phyloP scores from a whole-genome alignment of 768 basidiomycete species.

The Tulasnella sp. region DNA sequence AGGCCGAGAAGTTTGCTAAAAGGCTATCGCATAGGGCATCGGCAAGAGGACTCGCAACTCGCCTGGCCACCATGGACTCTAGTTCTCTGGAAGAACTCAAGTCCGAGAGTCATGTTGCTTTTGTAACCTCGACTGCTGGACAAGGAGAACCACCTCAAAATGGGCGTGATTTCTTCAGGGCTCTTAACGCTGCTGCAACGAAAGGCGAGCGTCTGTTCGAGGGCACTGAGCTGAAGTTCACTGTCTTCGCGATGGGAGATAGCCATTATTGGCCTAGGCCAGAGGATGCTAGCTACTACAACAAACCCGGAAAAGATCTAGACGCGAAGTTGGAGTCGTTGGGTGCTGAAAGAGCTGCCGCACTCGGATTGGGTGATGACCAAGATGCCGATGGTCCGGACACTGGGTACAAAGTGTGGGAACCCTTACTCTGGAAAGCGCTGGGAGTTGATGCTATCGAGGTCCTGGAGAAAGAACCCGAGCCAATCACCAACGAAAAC shows the following conservation, averaged over 20 bases:
- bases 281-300: constrained; percentile 97
- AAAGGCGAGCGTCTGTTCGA: constrained; percentile 45
- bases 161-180: constrained; percentile 78
- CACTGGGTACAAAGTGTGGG: constrained; percentile 97
- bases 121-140: constrained; percentile 87
- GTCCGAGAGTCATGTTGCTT: constrained; percentile 61
- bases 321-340: constrained; percentile 65
- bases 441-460: constrained; percentile 84
- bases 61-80: constrained; percentile 68
- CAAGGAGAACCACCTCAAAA: constrained; percentile 98
- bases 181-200: constrained; percentile 49
- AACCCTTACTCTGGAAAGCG: constrained; percentile 83
- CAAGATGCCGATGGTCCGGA: constrained; percentile 93
- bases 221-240: constrained; percentile 44
- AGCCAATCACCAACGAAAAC: constrained; percentile 97
- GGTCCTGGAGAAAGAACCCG: constrained; percentile 83
- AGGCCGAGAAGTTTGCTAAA: constrained; percentile 94
- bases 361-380: constrained; percentile 84
- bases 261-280: constrained; percentile 98
- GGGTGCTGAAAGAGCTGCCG: constrained; percentile 61
- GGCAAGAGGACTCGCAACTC: constrained; percentile 66
- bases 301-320: constrained; percentile 88
- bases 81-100: constrained; percentile 59
- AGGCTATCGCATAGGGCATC: constrained; percentile 69
- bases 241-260: constrained; percentile 93